These are phyloP conservation scores for Xylariaceae sp. DNA, from an alignment of 2,329 filamentous ascomycete species.

Conservation along the genomic window DNA sequence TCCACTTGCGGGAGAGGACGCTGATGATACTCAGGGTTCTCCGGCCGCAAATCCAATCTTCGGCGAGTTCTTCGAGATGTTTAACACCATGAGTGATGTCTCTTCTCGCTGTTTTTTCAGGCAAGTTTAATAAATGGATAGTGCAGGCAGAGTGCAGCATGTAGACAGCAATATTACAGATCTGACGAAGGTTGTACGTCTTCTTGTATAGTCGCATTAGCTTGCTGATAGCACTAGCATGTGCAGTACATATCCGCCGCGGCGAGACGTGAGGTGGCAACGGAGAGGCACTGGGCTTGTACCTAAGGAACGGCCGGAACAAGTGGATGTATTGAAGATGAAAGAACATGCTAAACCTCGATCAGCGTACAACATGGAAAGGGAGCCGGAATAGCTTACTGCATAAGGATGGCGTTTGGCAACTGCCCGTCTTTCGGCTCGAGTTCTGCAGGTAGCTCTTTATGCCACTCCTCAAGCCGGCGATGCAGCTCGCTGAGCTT, in stretches of 20 bases:
- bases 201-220: conserved; percentile 93
- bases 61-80: conserved; percentile 91
- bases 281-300: conserved; percentile 75
- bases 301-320: conserved; percentile 92
- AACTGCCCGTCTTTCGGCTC: conserved; percentile 87
- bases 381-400: conserved; percentile 60
- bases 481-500: conserved; percentile 90
- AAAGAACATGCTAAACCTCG: conserved; percentile 80
- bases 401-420: conserved; percentile 74
- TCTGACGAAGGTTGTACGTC: conserved; percentile 84
- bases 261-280: conserved; percentile 86
- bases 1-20: conserved; percentile 85
- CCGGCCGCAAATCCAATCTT: conserved; percentile 88
- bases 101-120: conserved; percentile 83
- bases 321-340: conserved; percentile 94
- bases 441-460: conserved; percentile 78
- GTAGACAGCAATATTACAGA: conserved; percentile 95
- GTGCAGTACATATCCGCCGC: conserved; percentile 84
- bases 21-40: conserved; percentile 82
- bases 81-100: conserved; percentile 90
- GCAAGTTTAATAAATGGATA: conserved; percentile 88
- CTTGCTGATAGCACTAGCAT: conserved; percentile 86
- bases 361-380: neutral
- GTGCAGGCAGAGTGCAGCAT: conserved; percentile 93
- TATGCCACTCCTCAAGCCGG: conserved; percentile 84